Conservation (phyloP, 2,329 filamentous ascomycete genomes). For the Penicillium sp. region DNA sequence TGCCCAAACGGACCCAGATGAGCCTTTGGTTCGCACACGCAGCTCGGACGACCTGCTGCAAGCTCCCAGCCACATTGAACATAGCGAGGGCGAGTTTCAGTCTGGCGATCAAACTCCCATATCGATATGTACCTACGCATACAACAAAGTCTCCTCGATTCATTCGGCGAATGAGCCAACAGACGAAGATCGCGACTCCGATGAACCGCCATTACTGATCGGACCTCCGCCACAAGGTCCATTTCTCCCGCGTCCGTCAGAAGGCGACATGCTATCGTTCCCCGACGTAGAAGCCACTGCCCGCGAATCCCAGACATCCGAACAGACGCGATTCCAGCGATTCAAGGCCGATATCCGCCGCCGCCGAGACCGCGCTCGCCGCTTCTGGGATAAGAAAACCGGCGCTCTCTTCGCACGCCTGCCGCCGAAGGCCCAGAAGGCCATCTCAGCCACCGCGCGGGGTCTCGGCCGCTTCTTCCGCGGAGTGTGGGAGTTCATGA, state of each 20-base stretch:
- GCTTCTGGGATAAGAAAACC: conserved; percentile 23
- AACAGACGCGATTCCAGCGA: conserved; percentile 31
- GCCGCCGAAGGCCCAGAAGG: conserved; percentile 53
- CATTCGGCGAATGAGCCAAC: conserved; percentile 22
- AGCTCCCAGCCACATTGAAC: conserved; percentile 7
- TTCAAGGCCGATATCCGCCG: conserved; percentile 25
- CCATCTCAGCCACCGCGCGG: conserved; percentile 44
- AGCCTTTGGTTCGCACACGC: conserved; percentile 36
- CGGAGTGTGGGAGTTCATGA: conserved; percentile 92
- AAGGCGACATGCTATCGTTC: conserved; percentile 62
- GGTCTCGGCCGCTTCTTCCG: conserved; percentile 53
- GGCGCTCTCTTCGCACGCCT: conserved; percentile 48
- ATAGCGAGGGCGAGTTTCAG: conserved; percentile 26
- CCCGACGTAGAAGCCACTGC: conserved; percentile 35
- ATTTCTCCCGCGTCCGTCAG: conserved; percentile 40
- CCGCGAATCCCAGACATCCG: conserved; percentile 21
- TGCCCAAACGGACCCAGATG: conserved; percentile 37
- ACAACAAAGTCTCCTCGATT: conserved; percentile 32
- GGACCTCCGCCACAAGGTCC: conserved; percentile 34
- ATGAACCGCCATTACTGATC: conserved; percentile 25
- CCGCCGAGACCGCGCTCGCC: conserved; percentile 18
- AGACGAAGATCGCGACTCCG: conserved; percentile 15
- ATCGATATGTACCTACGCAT: conserved; percentile 32
- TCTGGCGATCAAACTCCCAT: conserved; percentile 45
- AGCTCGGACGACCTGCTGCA: conserved; percentile 29